phyloP scores from a whole-genome alignment of 1,284 basidiomycete species.

The Golubevia sp. region DNA sequence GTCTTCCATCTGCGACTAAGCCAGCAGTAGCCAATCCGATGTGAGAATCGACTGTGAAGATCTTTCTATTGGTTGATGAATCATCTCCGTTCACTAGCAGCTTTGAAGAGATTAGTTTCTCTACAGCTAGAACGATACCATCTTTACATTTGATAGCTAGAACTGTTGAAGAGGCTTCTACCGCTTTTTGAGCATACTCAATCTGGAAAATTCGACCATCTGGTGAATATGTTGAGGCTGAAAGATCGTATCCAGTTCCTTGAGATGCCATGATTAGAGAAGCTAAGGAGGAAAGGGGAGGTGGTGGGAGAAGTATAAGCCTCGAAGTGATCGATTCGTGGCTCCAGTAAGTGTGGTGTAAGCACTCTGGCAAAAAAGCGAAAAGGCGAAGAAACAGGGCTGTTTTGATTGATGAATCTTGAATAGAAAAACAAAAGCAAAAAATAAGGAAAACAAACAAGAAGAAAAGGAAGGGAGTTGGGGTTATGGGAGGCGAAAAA shows the following conservation, averaged over 20 bases:
- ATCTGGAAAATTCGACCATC: slow-evolving; percentile 61
- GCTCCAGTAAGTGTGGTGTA: no score
- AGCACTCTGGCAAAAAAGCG: no score
- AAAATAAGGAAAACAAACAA: no score
- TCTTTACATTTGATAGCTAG: slow-evolving; percentile 57
- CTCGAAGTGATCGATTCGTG: no score
- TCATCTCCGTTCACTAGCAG: slow-evolving; percentile 42
- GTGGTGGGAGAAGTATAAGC: no score
- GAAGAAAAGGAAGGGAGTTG: no score
- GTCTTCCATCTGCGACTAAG: slow-evolving; percentile 57
- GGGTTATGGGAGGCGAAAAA: no score
- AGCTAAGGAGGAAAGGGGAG: no score
- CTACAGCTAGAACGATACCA: slow-evolving; percentile 52
- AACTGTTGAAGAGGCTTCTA: slow-evolving; percentile 56
- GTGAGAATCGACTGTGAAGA: slow-evolving; percentile 52
- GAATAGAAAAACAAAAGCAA: no score
- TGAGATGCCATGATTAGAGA: slow-evolving; percentile 58
- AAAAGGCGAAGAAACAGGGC: no score
- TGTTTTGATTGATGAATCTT: no score
- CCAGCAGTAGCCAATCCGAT: slow-evolving; percentile 45
- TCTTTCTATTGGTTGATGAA: slow-evolving; percentile 38
- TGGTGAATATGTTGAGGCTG: slow-evolving; percentile 58
- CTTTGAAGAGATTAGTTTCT: slow-evolving; percentile 58
- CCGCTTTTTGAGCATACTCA: slow-evolving; percentile 58
- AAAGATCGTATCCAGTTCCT: slow-evolving; percentile 60